Conservation (phyloP, 192 early-diverging fungal species). For the Dissophora globulifera region DNA sequence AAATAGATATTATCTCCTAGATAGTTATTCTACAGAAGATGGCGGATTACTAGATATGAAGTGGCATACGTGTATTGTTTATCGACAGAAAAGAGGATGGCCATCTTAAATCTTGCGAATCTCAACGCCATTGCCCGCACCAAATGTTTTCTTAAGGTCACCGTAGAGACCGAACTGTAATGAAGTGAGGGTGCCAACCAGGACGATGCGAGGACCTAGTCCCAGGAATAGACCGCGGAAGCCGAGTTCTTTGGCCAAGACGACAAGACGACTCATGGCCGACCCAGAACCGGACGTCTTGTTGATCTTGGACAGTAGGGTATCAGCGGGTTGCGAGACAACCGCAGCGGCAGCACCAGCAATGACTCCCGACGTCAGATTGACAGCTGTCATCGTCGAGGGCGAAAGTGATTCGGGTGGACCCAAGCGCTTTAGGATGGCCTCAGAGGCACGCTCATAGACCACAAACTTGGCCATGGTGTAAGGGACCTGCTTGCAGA, state of each 20-base stretch:
- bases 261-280: conserved; percentile 56
- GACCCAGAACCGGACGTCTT: conserved; percentile 67
- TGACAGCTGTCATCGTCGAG: conserved; percentile 59
- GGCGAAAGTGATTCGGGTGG: conserved; percentile 59
- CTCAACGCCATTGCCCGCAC: conserved; percentile 59
- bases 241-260: conserved; percentile 56
- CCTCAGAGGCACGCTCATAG: conserved; percentile 61
- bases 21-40: too few species aligned
- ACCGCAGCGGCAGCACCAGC: conserved; percentile 69
- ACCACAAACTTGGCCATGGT: conserved; percentile 85
- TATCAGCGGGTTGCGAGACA: conserved; percentile 69
- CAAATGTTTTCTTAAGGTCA: conserved; percentile 60
- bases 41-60: too few species aligned
- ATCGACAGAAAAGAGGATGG: conserved; percentile 54
- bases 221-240: conserved; percentile 62
- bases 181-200: conserved; percentile 66
- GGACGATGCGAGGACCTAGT: conserved; percentile 66
- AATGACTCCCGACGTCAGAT: conserved; percentile 72
- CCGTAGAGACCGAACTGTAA: conserved; percentile 70
- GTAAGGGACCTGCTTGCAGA: conserved; percentile 82
- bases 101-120: not conserved
- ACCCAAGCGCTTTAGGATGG: conserved; percentile 58
- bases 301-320: conserved; percentile 71
- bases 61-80: too few species aligned
- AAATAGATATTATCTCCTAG: too few species aligned